A percentile compares a stretch with the other conserved stretches of the same genome.
These are phyloP conservation scores for Cucurbita pepo DNA, from an alignment of 306 rosid species.

Conservation along the genomic window DNA sequence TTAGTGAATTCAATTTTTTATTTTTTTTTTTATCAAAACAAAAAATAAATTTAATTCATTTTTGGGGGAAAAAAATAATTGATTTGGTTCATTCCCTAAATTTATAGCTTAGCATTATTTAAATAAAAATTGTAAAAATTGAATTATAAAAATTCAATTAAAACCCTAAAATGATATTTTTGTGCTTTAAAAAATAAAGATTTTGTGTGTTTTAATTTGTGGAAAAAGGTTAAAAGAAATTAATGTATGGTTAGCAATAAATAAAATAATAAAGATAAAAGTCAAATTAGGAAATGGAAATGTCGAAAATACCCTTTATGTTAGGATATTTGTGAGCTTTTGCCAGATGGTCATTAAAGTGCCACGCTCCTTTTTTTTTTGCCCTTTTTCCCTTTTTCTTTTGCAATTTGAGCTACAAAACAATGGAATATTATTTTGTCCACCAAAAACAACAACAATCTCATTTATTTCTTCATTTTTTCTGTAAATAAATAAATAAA, in stretches of 20 bases:
- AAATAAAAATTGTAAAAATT: too few species aligned
- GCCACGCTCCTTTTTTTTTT: neutral
- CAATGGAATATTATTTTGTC: neutral
- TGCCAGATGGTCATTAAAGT: neutral
- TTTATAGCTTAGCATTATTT: too few species aligned
- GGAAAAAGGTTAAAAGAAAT: too few species aligned
- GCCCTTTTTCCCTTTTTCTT: neutral
- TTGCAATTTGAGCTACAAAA: neutral
- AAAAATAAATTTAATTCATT: too few species aligned
- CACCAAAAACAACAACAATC: neutral
- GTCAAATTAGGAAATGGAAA: neutral
- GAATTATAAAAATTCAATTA: too few species aligned
- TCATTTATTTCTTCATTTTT: neutral
- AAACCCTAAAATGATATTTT: too few species aligned
- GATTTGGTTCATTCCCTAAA: neutral
- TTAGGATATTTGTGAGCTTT: neutral
- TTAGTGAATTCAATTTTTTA: too few species aligned
- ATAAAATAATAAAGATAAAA: neutral
- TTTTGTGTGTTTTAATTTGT: too few species aligned
- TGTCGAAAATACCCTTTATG: neutral
- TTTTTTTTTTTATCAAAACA: too few species aligned
- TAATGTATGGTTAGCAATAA: too few species aligned
- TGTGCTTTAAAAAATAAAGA: too few species aligned
- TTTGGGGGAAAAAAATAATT: neutral
- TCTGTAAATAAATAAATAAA: too few species aligned